Evolutionary conservation across 2,329 filamentous ascomycete genomes (phyloP), one percentile per base, ranked within the genome.

Genomic region (Aspergillus ustus): DNA sequence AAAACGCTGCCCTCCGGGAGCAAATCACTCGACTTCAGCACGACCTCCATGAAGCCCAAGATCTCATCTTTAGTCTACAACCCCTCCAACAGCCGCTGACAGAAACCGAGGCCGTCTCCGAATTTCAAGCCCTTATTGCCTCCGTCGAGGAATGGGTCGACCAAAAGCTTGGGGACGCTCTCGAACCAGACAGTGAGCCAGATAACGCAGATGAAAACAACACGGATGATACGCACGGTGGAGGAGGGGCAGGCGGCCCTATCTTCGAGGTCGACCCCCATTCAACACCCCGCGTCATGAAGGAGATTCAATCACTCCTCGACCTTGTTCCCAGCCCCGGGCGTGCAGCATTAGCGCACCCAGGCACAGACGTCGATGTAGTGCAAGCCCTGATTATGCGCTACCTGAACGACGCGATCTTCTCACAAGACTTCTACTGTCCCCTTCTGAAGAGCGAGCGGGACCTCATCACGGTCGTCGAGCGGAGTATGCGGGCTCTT

Each of bases 401-500:
- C 20, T 61, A 37, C 22, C 19, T 61, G 7, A 37, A 29, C 17
- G 59, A 61, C 17, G n/a, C 9, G 7, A 46, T 61, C 6, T 61
- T 61, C 59, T 22, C n/a, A 7, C 59, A 57, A 28, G 59, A 61
- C 19, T 61, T 61, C 22, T 61, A 56, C n/a, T 57, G 52, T n/a
- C 59, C 59, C 4, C n/a, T 61, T 8, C 34, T 34, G 8, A 29
- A 43, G 40, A 28, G 8, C 1, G 52, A 61, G 48, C 50, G 52
- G 20, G 52, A 61, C 20, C 52, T 57, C 13, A 15, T 61, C 8
- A 52, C 43, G 19, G 31, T 15, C 5, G 29, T 57, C 28, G 59
- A 61, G 31, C 28, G 59, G 15, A 40, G 45, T 17, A 61, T 61
- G 59, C 28, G 53, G 19, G 17, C 11, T 13, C 34, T 61, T 9